phyloP scores from a whole-genome alignment of 2,329 filamentous ascomycete species.

The Hirsutella minnesotensis region DNA sequence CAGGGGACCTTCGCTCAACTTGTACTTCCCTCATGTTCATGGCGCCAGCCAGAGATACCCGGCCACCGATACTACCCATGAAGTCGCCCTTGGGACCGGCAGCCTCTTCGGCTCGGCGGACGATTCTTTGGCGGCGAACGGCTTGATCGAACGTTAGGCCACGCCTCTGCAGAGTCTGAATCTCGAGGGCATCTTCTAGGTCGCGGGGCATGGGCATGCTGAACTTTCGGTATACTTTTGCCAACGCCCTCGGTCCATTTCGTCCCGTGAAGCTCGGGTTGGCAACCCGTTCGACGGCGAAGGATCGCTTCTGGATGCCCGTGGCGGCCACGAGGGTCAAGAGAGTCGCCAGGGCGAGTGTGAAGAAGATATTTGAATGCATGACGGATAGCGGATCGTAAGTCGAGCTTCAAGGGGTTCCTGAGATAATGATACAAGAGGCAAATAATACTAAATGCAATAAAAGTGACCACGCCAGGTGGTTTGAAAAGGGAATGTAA shows the following conservation, averaged over 20 bases:
- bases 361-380: neutral
- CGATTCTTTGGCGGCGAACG: neutral
- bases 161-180: conserved; percentile 7
- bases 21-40: neutral
- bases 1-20: neutral
- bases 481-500: neutral
- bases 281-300: conserved; percentile 46
- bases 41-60: neutral
- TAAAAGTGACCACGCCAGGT: neutral
- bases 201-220: conserved; percentile 37
- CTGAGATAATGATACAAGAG: neutral
- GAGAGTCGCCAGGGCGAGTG: conserved; percentile 13
- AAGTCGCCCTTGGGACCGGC: neutral
- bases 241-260: conserved; percentile 49
- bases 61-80: neutral
- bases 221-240: conserved; percentile 59
- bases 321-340: conserved; percentile 32
- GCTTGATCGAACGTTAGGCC: neutral
- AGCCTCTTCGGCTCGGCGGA: neutral
- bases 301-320: conserved; percentile 40
- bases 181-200: conserved; percentile 24
- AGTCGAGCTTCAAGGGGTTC: neutral
- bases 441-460: too few relatives aligned
- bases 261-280: conserved; percentile 41
- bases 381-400: neutral